Evolutionary conservation across 495 filamentous ascomycete genomes (phyloP).

Genomic region (Talaromyces wortmannii): DNA sequence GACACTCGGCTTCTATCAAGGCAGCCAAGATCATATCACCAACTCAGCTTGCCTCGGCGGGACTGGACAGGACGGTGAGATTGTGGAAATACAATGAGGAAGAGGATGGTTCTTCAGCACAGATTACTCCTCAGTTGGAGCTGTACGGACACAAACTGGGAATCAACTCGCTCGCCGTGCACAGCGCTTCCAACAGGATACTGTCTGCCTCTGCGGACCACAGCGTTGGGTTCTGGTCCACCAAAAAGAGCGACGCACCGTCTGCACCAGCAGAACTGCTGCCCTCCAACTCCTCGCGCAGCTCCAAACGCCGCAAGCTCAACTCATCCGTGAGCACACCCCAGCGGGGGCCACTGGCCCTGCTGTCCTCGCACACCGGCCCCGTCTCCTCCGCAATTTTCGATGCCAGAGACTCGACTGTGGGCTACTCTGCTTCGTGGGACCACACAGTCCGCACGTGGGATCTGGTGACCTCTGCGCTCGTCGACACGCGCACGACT

Average conservation of each 20-base stretch:
- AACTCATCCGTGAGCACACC: slow-evolving; percentile 55
- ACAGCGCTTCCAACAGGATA: slow-evolving; percentile 66
- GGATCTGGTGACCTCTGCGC: slow-evolving; percentile 71
- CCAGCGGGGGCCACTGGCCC: slow-evolving; percentile 70
- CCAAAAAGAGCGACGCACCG: slow-evolving; percentile 64
- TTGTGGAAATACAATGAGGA: slow-evolving; percentile 79
- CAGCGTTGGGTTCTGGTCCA: slow-evolving; percentile 77
- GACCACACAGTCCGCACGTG: slow-evolving; percentile 88
- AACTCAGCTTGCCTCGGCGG: slow-evolving; percentile 68
- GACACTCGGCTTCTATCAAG: slow-evolving; percentile 71
- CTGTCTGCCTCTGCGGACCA: slow-evolving; percentile 79
- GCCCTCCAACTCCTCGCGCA: slow-evolving; percentile 47
- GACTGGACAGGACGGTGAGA: slow-evolving; percentile 75
- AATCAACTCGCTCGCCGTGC: slow-evolving; percentile 71
- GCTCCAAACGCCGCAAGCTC: slow-evolving; percentile 72
- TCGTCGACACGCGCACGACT: slow-evolving; percentile 74
- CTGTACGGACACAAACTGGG: slow-evolving; percentile 76
- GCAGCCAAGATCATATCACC: slow-evolving; percentile 72
- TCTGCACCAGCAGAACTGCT: slow-evolving; percentile 59
- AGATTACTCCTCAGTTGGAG: slow-evolving; percentile 69
- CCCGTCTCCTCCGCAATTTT: slow-evolving; percentile 74
- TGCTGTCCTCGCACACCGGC: slow-evolving; percentile 63
- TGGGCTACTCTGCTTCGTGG: slow-evolving; percentile 82
- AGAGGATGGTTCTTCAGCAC: slow-evolving; percentile 50
- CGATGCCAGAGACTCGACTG: slow-evolving; percentile 73